Evolutionary conservation across 1,139 yeast species (phyloP).

Genomic region (Magnusiomyces magnusii): DNA sequence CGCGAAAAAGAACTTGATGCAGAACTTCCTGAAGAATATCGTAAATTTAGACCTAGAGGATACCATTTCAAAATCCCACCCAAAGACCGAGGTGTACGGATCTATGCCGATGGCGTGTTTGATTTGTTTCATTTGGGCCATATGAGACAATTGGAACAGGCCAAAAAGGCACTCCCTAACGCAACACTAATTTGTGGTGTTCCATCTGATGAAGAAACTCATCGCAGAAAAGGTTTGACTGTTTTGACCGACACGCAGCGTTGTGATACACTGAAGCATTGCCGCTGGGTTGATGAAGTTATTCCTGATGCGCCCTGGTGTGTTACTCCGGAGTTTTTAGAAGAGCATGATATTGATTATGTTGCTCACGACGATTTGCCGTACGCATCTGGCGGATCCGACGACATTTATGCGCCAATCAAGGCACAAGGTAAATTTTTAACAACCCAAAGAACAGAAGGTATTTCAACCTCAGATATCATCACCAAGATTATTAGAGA

Average conservation of each 20-base stretch:
- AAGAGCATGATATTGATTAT: constrained; percentile 77
- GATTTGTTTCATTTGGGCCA: constrained; percentile 95
- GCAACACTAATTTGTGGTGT: constrained; percentile 84
- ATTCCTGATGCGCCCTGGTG: constrained; percentile 95
- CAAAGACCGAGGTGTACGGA: constrained; percentile 72
- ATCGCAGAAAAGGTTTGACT: constrained; percentile 85
- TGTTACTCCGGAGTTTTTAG: constrained; percentile 73
- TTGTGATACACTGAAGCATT: constrained; percentile 79
- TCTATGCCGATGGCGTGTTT: constrained; percentile 97
- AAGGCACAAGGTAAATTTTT: constrained; percentile 85
- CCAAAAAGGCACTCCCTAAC: constrained; percentile 17
- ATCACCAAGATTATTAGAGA: constrained; percentile 92
- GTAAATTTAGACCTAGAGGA: constrained; percentile 35
- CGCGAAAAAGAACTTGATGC: constrained; percentile 49
- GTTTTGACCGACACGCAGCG: constrained; percentile 84
- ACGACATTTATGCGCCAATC: constrained; percentile 88
- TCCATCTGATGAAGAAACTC: constrained; percentile 86
- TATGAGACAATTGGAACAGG: constrained; percentile 30
- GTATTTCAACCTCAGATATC: constrained; percentile 94
- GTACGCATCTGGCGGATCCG: constrained; percentile 77
- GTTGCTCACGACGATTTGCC: constrained; percentile 98
- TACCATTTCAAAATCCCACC: constrained; percentile 71
- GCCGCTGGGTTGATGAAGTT: constrained; percentile 97
- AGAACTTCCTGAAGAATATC: constrained; percentile 39
- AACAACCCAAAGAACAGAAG: constrained; percentile 94